These are phyloP conservation scores for Aureobasidium uvarum DNA, from an alignment of 2,329 filamentous ascomycete species.

Conservation along the genomic window DNA sequence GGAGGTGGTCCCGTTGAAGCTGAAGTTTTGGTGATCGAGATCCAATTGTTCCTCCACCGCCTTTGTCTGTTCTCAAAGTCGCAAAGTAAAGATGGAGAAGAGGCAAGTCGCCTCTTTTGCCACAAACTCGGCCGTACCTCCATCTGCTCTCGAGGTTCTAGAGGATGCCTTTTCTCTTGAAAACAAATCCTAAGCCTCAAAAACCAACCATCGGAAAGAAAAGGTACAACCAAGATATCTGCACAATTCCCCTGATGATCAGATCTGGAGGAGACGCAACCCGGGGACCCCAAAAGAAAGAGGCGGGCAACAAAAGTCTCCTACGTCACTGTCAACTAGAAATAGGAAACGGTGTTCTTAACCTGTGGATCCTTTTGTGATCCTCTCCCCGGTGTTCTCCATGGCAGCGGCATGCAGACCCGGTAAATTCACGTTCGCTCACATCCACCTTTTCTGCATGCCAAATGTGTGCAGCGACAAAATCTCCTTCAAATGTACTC, in stretches of 20 bases:
- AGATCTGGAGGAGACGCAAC: background rate
- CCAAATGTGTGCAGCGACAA: background rate
- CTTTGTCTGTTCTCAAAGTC: background rate
- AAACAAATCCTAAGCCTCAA: no score
- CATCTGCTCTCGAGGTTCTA: no score
- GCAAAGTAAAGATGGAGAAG: background rate
- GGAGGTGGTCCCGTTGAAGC: background rate
- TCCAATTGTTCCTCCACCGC: background rate
- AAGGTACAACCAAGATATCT: background rate
- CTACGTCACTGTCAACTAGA: background rate
- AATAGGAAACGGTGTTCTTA: background rate
- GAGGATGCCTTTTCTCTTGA: no score
- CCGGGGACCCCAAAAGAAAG: background rate
- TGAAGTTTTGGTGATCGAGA: slow-evolving; percentile 3
- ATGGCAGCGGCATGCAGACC: background rate
- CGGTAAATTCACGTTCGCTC: background rate
- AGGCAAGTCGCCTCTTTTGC: background rate
- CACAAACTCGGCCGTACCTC: no score
- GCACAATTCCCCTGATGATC: background rate
- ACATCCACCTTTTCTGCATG: background rate
- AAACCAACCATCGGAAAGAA: background rate
- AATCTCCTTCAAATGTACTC: background rate
- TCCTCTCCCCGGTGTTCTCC: background rate
- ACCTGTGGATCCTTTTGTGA: background rate
- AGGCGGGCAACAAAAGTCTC: background rate